Base-by-base conservation (phyloP, 2,329 filamentous ascomycete genomes). In the Colletotrichum limetticola region DNA sequence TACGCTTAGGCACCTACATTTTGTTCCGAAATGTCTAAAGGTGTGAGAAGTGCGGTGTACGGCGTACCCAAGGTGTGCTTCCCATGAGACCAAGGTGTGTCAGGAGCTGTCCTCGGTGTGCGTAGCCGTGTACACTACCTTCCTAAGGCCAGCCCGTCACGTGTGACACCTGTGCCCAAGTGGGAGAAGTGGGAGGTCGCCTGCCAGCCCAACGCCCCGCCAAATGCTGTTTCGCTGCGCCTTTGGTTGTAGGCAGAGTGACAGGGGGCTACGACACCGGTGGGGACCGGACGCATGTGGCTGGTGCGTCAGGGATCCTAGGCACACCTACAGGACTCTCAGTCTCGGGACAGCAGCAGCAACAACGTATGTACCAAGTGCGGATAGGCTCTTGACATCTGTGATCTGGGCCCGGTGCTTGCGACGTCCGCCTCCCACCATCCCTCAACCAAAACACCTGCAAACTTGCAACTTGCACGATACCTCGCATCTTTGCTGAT, bases 261-360 rank as follows among this genome's bases (percentile, higher is more conserved):
- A 56, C 70, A 70, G 66, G 70, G 70, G 66, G 16, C 68, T 70
- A 70, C 46, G 60, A 70, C 71, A 64, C 59, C 30, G 19, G 71
- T 65, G 66, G 66, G 24, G 22, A 53, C 57, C 46, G 14, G 61
- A 28, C 66, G 55, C 42, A 65, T 72, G 71, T 72, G 71, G 71
- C 71, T 72, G 71, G 71, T 72, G 70, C 66, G 28, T 69, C 66
- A 72, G 70, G 70, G 66, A 69, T 72, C 66, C 59, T 26, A 26
- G 42, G 66, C 66, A 57, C 52, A 56, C 66, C 32, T 35, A 3
- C 30, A 32, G 30, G 8, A 28, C 59, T 72, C 58, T 42, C 37
- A 42, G 37, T 42, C 37, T 42, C 6, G 37, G 16, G 32, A 53
- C 32, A 35, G 32, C 32, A 60, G 60, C 70, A 65, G 70, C 60